phyloP scores from a whole-genome alignment of 2,329 filamentous ascomycete species.

The Pochonia chlamydosporia region DNA sequence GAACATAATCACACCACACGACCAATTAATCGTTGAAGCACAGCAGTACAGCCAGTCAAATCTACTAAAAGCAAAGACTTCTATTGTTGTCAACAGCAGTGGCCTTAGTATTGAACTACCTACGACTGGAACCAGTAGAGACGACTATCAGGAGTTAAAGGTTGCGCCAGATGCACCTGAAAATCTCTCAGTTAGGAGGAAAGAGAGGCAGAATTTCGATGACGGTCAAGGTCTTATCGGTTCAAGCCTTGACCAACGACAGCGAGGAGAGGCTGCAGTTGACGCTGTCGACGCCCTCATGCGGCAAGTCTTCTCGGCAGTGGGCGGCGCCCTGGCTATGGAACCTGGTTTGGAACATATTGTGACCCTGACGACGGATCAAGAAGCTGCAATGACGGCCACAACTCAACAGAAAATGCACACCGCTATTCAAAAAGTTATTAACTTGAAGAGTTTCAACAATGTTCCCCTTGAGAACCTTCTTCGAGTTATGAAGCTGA shows the following conservation, averaged over 20 bases:
- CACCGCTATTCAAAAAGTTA: slow-evolving; percentile 65
- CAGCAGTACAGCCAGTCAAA: slow-evolving; percentile 9
- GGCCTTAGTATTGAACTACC: slow-evolving; percentile 45
- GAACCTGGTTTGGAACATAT: slow-evolving; percentile 49
- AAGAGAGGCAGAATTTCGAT: slow-evolving; percentile 43
- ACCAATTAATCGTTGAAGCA: slow-evolving; percentile 8
- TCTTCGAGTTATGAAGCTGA: slow-evolving; percentile 69
- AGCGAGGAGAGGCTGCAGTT: slow-evolving; percentile 71
- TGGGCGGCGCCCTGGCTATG: slow-evolving; percentile 60
- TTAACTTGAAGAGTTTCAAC: slow-evolving; percentile 60
- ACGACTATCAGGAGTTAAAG: slow-evolving; percentile 45
- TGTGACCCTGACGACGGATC: slow-evolving; percentile 48
- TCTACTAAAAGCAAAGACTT: background rate
- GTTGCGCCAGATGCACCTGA: slow-evolving; percentile 41
- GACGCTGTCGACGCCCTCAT: slow-evolving; percentile 65
- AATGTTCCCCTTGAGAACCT: slow-evolving; percentile 71
- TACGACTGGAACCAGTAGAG: slow-evolving; percentile 38
- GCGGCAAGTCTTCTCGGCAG: slow-evolving; percentile 68
- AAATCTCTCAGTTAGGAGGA: slow-evolving; percentile 46
- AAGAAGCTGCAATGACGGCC: slow-evolving; percentile 60
- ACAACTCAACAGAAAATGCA: slow-evolving; percentile 67
- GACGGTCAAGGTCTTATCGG: slow-evolving; percentile 52
- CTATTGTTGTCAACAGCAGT: slow-evolving; percentile 11
- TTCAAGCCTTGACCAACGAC: slow-evolving; percentile 68
- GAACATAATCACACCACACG: slow-evolving; percentile 9